Conservation (phyloP, 768 basidiomycete species). For the Mrakia gelida region DNA sequence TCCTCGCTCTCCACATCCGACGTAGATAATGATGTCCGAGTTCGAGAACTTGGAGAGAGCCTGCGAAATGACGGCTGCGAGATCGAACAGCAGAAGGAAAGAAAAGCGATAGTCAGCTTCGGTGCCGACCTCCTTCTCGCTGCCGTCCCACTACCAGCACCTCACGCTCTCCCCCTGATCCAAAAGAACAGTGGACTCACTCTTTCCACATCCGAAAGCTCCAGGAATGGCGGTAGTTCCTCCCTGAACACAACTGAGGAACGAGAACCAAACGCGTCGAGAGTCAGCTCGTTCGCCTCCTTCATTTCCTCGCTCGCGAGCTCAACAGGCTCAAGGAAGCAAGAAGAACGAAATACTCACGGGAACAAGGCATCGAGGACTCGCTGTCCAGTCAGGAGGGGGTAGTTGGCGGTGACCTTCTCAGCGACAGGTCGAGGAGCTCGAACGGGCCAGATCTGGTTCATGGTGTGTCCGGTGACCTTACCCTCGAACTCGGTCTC, state of each 20-base stretch:
- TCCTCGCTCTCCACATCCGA: constrained; percentile 79
- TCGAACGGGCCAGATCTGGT: constrained; percentile 99
- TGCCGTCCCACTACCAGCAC: background rate
- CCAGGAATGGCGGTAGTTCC: constrained; percentile 97
- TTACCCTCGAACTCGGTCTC: constrained; percentile 98
- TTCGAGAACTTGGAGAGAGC: constrained; percentile 98
- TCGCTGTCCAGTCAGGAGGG: constrained; percentile 91
- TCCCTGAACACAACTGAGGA: constrained; percentile 75
- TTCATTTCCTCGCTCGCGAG: too few relatives aligned
- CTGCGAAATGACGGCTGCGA: constrained; percentile 81
- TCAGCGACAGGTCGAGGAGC: constrained; percentile 94
- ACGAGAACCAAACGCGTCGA: background rate
- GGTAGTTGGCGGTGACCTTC: constrained; percentile 87
- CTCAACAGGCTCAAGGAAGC: too few relatives aligned
- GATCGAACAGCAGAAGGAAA: background rate
- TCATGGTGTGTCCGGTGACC: constrained; percentile 85
- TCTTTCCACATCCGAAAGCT: constrained; percentile 94
- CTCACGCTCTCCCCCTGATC: too few relatives aligned
- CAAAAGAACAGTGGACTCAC: background rate
- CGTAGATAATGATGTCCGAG: constrained; percentile 98
- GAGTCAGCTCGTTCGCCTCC: background rate
- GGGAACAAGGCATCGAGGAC: constrained; percentile 96
- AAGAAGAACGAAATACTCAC: constrained; percentile 49
- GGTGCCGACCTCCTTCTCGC: background rate
- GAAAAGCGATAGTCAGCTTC: background rate